These are phyloP conservation scores for Luvunga scandens DNA, from an alignment of 345 rosid genomes.

Conservation along the genomic window DNA sequence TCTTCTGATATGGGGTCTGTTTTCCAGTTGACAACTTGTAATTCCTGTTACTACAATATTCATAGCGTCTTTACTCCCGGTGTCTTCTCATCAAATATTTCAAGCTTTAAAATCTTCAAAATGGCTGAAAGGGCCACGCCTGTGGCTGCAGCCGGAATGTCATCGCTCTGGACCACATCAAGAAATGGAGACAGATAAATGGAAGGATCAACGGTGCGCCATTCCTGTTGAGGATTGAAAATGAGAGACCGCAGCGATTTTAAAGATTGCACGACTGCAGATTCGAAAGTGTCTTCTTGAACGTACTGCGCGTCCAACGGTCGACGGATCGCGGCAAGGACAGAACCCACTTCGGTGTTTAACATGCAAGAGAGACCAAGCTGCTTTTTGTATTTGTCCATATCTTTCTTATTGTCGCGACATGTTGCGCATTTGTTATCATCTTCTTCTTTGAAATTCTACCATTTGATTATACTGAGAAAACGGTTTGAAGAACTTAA, in stretches of 20 bases:
- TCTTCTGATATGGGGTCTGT: slow-evolving; percentile 63
- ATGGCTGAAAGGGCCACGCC: slow-evolving; percentile 59
- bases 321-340: slow-evolving; percentile 75
- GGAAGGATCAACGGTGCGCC: slow-evolving; percentile 77
- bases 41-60: slow-evolving; percentile 52
- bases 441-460: slow-evolving; percentile 21
- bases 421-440: slow-evolving; percentile 4
- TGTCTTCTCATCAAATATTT: slow-evolving; percentile 72
- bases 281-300: slow-evolving; percentile 54
- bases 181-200: slow-evolving; percentile 79
- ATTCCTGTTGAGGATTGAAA: slow-evolving; percentile 89
- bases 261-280: slow-evolving; percentile 55
- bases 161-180: slow-evolving; percentile 77
- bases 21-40: slow-evolving; percentile 78
- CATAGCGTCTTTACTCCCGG: slow-evolving; percentile 74
- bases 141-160: slow-evolving; percentile 75
- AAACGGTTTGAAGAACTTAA: not conserved
- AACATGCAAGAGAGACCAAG: slow-evolving; percentile 83
- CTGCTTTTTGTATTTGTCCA: slow-evolving; percentile 39
- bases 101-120: slow-evolving; percentile 59
- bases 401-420: slow-evolving; percentile 24
- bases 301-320: slow-evolving; percentile 43
- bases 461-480: not conserved
- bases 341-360: slow-evolving; percentile 86
- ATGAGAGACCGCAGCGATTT: slow-evolving; percentile 76